Evolutionary conservation across 106 monocot species (phyloP).

Genomic region (Iris macrosiphon): DNA sequence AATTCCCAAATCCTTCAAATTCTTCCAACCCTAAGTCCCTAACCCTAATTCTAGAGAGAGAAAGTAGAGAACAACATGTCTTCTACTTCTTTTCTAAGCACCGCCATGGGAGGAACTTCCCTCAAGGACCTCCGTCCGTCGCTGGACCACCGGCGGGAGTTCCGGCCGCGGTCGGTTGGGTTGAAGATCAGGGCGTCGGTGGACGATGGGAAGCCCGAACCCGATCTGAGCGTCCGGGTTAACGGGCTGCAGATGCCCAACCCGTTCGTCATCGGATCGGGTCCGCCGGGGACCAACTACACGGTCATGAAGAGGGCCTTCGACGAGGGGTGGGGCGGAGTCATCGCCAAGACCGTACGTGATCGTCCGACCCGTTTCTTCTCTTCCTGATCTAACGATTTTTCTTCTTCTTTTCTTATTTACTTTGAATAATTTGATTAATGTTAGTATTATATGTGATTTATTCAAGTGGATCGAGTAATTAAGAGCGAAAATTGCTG

Average conservation of each 20-base stretch:
- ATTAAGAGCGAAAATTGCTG: no score
- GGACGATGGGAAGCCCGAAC: constrained; percentile 27
- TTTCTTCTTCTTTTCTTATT: neutral
- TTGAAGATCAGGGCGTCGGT: constrained; percentile 6
- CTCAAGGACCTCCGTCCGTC: no score
- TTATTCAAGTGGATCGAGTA: no score
- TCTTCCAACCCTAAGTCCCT: no score
- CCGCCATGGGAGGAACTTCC: no score
- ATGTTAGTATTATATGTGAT: neutral
- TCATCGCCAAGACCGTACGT: constrained; percentile 96
- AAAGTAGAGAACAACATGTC: no score
- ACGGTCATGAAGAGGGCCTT: constrained; percentile 98
- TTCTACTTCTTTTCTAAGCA: no score
- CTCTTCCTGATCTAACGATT: no score
- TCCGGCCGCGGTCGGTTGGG: constrained; percentile 4
- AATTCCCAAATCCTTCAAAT: no score
- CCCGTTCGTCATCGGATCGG: constrained; percentile 97
- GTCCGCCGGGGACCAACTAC: constrained; percentile 95
- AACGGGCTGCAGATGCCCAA: constrained; percentile 95
- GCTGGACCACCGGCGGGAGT: neutral
- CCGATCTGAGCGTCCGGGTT: constrained; percentile 78
- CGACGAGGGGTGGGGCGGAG: constrained; percentile 97
- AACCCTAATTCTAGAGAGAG: no score
- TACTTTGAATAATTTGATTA: no score
- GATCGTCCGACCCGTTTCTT: neutral